Conservation (phyloP, 2,329 filamentous ascomycete species). For the Ophiocordyceps camponoti-saundersi region DNA sequence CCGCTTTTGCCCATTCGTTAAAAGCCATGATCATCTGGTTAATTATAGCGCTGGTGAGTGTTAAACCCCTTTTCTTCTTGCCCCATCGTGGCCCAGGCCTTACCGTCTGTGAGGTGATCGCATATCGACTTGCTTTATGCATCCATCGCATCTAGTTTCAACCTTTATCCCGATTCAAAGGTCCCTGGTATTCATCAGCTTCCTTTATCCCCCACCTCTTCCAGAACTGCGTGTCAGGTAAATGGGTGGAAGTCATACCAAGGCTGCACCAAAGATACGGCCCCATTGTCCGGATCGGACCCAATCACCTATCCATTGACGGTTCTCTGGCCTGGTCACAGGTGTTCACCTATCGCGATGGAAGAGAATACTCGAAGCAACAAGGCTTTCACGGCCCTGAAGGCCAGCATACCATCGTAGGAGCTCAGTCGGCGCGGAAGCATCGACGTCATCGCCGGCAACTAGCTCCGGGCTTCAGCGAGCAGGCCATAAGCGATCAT, state of each 20-base stretch:
- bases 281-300: slow-evolving; percentile 21
- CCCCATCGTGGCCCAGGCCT: neutral
- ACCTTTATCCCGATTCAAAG: slow-evolving; percentile 12
- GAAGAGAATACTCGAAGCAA: slow-evolving; percentile 5
- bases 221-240: slow-evolving; percentile 2
- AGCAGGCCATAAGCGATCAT: slow-evolving; percentile 12
- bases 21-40: neutral
- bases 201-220: neutral
- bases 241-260: slow-evolving; percentile 5
- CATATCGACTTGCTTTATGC: neutral
- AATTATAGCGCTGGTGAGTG: neutral
- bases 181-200: slow-evolving; percentile 6
- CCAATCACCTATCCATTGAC: slow-evolving; percentile 20
- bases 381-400: neutral
- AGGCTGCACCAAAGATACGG: slow-evolving; percentile 11
- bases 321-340: slow-evolving; percentile 15
- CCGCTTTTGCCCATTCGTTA: neutral
- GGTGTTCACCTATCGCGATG: slow-evolving; percentile 10
- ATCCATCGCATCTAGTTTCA: slow-evolving; percentile 12
- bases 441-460: slow-evolving; percentile 8
- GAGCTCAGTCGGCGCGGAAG: slow-evolving; percentile 2
- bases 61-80: neutral
- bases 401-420: slow-evolving; percentile 5
- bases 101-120: neutral
- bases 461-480: slow-evolving; percentile 15